Evolutionary conservation across 352 stramenopile species (phyloP).

Genomic region (Chrysophaeum taylorii): DNA sequence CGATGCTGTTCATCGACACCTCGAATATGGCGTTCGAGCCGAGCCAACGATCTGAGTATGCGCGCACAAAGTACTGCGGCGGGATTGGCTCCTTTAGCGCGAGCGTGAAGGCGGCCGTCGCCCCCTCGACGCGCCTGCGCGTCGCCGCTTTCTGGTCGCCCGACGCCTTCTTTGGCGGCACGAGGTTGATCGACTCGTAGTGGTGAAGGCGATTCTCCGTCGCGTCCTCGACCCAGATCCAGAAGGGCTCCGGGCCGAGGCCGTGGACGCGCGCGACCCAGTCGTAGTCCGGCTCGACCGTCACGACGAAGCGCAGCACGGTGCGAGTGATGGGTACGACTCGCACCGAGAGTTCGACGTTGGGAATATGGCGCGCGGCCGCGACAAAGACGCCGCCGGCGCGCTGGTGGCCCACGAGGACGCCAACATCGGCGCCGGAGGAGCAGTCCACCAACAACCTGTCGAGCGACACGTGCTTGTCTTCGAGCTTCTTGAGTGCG

Average conservation of each 20-base stretch:
- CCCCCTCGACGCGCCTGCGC: conserved; percentile 31
- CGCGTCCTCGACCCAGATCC: conserved; percentile 95
- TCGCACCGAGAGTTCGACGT: conserved; percentile 40
- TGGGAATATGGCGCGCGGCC: conserved; percentile 32
- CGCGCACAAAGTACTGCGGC: conserved; percentile 83
- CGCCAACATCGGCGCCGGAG: conserved; percentile 34
- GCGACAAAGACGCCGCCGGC: conserved; percentile 25
- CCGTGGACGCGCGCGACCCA: conserved; percentile 69
- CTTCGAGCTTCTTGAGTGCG: conserved; percentile 67
- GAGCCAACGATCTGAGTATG: conserved; percentile 91
- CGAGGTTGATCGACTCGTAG: conserved; percentile 71
- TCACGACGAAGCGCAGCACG: conserved; percentile 82
- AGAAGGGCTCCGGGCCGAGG: conserved; percentile 64
- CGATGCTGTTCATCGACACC: conserved; percentile 54
- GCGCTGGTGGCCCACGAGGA: conserved; percentile 33
- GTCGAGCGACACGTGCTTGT: conserved; percentile 35
- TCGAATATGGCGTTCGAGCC: conserved; percentile 77
- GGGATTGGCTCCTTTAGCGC: conserved; percentile 82
- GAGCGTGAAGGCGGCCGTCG: conserved; percentile 86
- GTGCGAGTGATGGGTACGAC: conserved; percentile 88
- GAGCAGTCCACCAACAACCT: conserved; percentile 33
- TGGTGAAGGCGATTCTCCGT: conserved; percentile 81
- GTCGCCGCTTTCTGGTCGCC: conserved; percentile 16
- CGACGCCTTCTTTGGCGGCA: conserved; percentile 42
- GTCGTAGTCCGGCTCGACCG: conserved; percentile 56